Percentiles rank a stretch among this genome's conserved stretches.
Evolutionary conservation across 2,329 filamentous ascomycete genomes (phyloP).

Genomic region (Lecanosticta acicola): DNA sequence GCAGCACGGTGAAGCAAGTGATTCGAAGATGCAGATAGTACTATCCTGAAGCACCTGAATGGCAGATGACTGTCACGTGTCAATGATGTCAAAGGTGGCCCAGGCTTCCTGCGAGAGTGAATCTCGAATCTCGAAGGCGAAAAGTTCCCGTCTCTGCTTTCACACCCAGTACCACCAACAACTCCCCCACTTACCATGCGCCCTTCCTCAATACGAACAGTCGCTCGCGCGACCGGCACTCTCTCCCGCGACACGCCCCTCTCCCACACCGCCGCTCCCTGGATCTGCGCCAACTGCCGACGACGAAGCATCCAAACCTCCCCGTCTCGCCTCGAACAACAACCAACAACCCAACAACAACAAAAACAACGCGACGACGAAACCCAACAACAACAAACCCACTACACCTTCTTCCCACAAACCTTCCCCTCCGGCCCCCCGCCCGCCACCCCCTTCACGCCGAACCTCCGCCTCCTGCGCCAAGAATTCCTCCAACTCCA

Average conservation of each 20-base stretch:
- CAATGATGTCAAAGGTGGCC: not conserved
- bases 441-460: slow-evolving; percentile 66
- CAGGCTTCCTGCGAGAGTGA: not conserved
- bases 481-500: slow-evolving; percentile 85
- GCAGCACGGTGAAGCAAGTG: too few species aligned
- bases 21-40: too few species aligned
- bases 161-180: too few species aligned
- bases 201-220: not conserved
- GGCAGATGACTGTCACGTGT: too few species aligned
- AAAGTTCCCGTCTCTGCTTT: not conserved
- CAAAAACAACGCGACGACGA: slow-evolving; percentile 1
- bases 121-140: not conserved
- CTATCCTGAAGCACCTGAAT: too few species aligned
- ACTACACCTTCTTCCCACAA: slow-evolving; percentile 84
- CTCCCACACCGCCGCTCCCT: not conserved
- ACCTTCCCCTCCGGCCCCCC: slow-evolving; percentile 74
- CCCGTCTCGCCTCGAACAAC: not conserved
- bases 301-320: not conserved
- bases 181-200: not conserved
- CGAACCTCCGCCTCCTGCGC: slow-evolving; percentile 65
- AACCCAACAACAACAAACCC: slow-evolving; percentile 43
- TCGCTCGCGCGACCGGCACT: not conserved
- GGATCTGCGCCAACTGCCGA: slow-evolving; percentile 1
- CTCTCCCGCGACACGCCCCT: not conserved
- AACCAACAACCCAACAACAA: not conserved